A percentile compares a stretch with the other conserved stretches of the same genome.
phyloP scores from a whole-genome alignment of 345 rosid genomes.

The Hibiscus syriacus region DNA sequence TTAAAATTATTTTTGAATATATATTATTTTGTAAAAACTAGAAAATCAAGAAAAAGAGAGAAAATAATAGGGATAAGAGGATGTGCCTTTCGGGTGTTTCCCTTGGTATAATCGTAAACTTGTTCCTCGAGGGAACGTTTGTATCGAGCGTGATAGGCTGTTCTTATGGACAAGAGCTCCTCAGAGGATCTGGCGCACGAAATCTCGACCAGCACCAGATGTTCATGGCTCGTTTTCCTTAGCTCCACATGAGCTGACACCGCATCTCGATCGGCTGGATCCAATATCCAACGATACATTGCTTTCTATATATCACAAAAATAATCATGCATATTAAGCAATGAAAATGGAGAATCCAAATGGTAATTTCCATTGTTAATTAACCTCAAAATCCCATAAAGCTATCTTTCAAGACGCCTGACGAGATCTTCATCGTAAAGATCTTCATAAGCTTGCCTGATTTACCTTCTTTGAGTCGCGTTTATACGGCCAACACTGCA shows the following conservation, averaged over 20 bases:
- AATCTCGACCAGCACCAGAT: slow-evolving; percentile 45
- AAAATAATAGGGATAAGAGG: neutral
- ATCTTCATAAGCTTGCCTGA: slow-evolving; percentile 9
- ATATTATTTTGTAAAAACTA: no score
- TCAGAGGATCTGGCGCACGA: slow-evolving; percentile 43
- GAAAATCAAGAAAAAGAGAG: neutral
- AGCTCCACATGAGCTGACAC: slow-evolving; percentile 46
- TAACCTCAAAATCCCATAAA: slow-evolving; percentile 47
- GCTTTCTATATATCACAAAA: slow-evolving; percentile 29
- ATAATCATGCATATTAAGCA: neutral
- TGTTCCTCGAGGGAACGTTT: slow-evolving; percentile 65
- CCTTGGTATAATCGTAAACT: slow-evolving; percentile 45
- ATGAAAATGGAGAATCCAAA: neutral
- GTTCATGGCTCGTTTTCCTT: slow-evolving; percentile 22
- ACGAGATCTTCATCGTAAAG: slow-evolving; percentile 14
- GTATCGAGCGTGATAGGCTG: slow-evolving; percentile 54
- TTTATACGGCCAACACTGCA: neutral
- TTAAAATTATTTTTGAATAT: no score
- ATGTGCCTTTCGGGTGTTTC: slow-evolving; percentile 47
- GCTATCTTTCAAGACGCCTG: slow-evolving; percentile 39
- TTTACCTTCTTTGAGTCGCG: slow-evolving; percentile 3
- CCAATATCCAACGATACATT: slow-evolving; percentile 47
- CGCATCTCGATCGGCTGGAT: slow-evolving; percentile 59
- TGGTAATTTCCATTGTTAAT: neutral
- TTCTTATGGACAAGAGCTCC: slow-evolving; percentile 48